These are phyloP conservation scores for Candida michaelii DNA, from an alignment of 805 yeast genomes.

Conservation along the genomic window DNA sequence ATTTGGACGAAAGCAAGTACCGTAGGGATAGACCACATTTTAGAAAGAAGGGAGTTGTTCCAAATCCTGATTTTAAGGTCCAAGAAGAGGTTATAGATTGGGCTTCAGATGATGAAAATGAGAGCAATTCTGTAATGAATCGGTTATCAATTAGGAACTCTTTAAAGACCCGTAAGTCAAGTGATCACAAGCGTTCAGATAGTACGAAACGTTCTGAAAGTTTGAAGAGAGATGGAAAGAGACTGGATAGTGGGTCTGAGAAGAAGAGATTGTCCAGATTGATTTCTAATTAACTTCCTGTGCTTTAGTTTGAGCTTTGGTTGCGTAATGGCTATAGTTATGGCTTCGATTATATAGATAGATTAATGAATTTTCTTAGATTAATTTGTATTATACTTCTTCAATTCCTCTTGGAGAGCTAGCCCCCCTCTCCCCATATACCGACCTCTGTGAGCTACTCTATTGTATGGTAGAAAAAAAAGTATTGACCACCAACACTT, in stretches of 20 bases:
- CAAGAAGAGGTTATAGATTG: slow-evolving; percentile 47
- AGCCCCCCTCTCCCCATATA: no score
- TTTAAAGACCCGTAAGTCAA: slow-evolving; percentile 28
- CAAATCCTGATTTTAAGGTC: slow-evolving; percentile 30
- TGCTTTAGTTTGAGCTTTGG: no score
- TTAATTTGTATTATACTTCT: no score
- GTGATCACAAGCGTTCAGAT: slow-evolving; percentile 17
- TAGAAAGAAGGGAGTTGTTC: slow-evolving; percentile 32
- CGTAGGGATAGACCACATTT: slow-evolving; percentile 22
- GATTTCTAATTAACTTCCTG: slow-evolving; percentile 8
- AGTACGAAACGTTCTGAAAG: slow-evolving; percentile 11
- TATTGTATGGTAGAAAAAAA: no score
- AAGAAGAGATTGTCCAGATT: slow-evolving; percentile 15
- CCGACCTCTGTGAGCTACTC: no score
- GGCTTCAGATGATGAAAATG: slow-evolving; percentile 46
- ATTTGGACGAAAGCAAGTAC: slow-evolving; percentile 25
- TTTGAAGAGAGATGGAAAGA: slow-evolving; percentile 11
- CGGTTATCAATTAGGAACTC: slow-evolving; percentile 41
- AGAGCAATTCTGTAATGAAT: slow-evolving; percentile 35
- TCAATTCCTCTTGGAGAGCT: no score
- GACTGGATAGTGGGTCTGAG: slow-evolving; percentile 21
- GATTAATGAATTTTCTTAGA: no score
- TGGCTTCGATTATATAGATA: no score
- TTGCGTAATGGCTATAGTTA: no score
- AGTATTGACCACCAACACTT: no score